Evolutionary conservation across 2,329 filamentous ascomycete species (phyloP).

Genomic region (Diatrype stigma): DNA sequence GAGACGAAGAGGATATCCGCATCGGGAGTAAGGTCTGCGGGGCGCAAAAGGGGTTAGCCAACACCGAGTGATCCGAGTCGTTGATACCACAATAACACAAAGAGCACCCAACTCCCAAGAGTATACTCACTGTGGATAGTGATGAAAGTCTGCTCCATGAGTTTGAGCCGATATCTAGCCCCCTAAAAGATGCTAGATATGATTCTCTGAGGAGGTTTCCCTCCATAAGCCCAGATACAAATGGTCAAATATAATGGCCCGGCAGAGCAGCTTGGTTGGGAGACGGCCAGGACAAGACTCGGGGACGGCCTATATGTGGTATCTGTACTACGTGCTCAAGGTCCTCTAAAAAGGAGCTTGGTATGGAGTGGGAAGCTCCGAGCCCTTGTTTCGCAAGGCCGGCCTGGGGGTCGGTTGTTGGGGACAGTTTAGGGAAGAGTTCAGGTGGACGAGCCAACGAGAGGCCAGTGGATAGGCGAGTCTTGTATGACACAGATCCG

Average conservation of each 20-base stretch:
- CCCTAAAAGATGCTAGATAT: conserved; percentile 16
- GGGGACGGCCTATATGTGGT: conserved; percentile 14
- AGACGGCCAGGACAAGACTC: conserved; percentile 16
- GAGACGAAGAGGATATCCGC: conserved; percentile 80
- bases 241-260: conserved; percentile 11
- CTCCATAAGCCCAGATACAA: conserved; percentile 19
- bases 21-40: conserved; percentile 65
- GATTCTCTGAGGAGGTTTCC: conserved; percentile 15
- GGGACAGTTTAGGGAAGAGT: conserved; percentile 21
- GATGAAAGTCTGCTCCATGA: conserved; percentile 84
- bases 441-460: conserved; percentile 25
- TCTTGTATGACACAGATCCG: conserved; percentile 35
- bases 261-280: conserved; percentile 14
- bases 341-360: conserved; percentile 19
- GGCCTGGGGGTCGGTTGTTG: conserved; percentile 23
- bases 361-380: conserved; percentile 24
- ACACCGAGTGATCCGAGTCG: conserved; percentile 1
- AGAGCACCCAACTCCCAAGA: too few species aligned
- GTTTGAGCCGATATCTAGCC: conserved; percentile 20
- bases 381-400: conserved; percentile 22
- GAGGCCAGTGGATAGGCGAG: conserved; percentile 33
- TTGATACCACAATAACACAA: conserved; percentile 3
- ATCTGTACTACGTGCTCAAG: conserved; percentile 6
- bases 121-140: conserved; percentile 73
- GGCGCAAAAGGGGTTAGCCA: conserved; percentile 14